These are phyloP conservation scores for Penicillium olsonii DNA, from an alignment of 2,329 filamentous ascomycete species.

Conservation along the genomic window DNA sequence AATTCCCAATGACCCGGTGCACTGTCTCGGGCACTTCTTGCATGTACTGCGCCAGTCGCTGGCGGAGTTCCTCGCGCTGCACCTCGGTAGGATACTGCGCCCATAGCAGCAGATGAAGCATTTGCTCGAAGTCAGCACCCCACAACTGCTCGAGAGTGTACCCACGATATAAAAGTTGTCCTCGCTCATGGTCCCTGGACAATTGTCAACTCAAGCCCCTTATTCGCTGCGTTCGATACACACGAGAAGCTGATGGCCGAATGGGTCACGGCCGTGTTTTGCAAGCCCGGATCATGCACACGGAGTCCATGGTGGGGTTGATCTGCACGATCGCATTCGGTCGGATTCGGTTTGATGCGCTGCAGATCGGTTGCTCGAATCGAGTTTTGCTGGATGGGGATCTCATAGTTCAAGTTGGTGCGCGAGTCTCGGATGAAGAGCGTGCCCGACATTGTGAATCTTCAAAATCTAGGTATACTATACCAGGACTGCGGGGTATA, in stretches of 20 bases:
- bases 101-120: conserved; percentile 35
- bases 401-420: conserved; percentile 28
- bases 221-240: not conserved
- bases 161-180: conserved; percentile 31
- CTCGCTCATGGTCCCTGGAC: conserved; percentile 30
- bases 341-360: conserved; percentile 23
- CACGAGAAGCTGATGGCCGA: conserved; percentile 37
- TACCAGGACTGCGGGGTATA: too few relatives aligned
- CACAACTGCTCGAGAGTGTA: conserved; percentile 33
- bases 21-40: conserved; percentile 24
- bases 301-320: conserved; percentile 30
- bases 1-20: conserved; percentile 19
- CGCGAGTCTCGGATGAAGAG: conserved; percentile 32
- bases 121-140: conserved; percentile 34
- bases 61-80: conserved; percentile 22
- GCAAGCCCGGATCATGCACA: conserved; percentile 36
- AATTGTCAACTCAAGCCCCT: not conserved
- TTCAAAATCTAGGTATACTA: too few relatives aligned
- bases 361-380: conserved; percentile 31
- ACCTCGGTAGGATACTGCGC: conserved; percentile 25
- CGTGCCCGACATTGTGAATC: conserved; percentile 14
- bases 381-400: conserved; percentile 32
- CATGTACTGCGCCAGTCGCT: conserved; percentile 24
- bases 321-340: conserved; percentile 21
- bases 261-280: conserved; percentile 35